Percentiles rank a stretch among this genome's conserved stretches.
Evolutionary conservation across 2,329 filamentous ascomycete genomes (phyloP).

Genomic region (Penicillium sp.): DNA sequence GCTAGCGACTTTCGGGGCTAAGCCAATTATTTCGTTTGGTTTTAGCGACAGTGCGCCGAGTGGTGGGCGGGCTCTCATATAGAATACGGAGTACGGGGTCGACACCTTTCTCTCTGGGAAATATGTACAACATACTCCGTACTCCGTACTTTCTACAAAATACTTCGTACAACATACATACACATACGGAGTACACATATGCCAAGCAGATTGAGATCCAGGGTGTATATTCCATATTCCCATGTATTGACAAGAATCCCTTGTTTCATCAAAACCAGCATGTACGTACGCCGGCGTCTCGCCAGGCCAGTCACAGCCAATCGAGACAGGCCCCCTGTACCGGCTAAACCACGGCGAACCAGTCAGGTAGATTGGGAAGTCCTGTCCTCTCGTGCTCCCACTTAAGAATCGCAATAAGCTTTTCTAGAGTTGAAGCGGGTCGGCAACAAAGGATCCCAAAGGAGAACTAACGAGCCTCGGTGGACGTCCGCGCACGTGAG

Average conservation of each 20-base stretch:
- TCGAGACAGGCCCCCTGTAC: background rate
- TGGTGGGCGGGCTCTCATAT: background rate
- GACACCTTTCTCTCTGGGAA: background rate
- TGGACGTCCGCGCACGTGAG: background rate
- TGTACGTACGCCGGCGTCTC: background rate
- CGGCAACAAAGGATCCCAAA: background rate
- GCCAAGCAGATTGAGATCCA: background rate
- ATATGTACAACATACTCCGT: too few relatives aligned
- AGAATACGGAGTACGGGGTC: background rate
- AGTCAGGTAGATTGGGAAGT: background rate
- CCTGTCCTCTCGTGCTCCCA: background rate
- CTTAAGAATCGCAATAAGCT: background rate
- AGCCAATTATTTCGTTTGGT: background rate
- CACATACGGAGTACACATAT: background rate
- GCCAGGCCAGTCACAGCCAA: background rate
- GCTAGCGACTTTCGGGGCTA: background rate
- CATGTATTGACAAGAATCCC: background rate
- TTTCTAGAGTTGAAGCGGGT: background rate
- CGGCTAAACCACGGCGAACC: background rate
- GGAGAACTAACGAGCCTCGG: background rate
- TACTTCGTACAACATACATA: background rate
- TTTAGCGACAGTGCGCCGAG: background rate
- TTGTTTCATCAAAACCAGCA: conserved; percentile 2
- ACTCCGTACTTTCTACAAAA: background rate
- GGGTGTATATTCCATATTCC: background rate